Conservation (phyloP, 768 basidiomycete species). For the Tricholoma sp. region DNA sequence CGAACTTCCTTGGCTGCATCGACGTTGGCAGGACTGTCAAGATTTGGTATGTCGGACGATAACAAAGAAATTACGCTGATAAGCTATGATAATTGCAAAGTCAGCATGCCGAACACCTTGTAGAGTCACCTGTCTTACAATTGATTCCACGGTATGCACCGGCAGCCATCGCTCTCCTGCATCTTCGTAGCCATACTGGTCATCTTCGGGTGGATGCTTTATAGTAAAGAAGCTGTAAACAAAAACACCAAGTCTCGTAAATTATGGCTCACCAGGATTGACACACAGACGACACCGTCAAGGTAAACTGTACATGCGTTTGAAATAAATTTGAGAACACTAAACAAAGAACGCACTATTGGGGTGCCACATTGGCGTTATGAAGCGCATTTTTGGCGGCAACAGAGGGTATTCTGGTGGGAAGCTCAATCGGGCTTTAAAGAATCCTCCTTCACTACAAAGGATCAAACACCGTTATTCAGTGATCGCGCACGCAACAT, state of each 20-base stretch:
- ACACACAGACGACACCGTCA: constrained; percentile 92
- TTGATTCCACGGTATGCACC: constrained; percentile 94
- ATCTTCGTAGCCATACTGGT: constrained; percentile 96
- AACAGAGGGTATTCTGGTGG: constrained; percentile 85
- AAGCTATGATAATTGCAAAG: constrained; percentile 47
- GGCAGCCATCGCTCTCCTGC: constrained; percentile 98
- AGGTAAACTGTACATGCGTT: constrained; percentile 66
- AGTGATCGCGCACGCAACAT: constrained; percentile 20
- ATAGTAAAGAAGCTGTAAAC: constrained; percentile 4
- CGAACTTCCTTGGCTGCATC: constrained; percentile 91
- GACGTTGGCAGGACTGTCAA: constrained; percentile 93
- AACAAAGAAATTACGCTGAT: constrained; percentile 94
- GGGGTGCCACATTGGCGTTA: constrained; percentile 96
- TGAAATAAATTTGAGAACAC: constrained; percentile 1
- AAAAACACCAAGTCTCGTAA: background rate
- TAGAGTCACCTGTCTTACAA: constrained; percentile 45
- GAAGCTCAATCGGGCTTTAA: constrained; percentile 87
- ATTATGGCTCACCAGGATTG: constrained; percentile 66
- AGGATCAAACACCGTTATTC: background rate
- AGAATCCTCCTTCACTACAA: constrained; percentile 88
- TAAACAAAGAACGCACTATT: constrained; percentile 61
- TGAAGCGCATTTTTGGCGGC: constrained; percentile 95
- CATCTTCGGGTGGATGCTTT: constrained; percentile 92
- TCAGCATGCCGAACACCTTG: constrained; percentile 3
- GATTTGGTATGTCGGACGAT: constrained; percentile 86